A percentile compares a stretch with the other conserved stretches of the same genome.
phyloP scores from a whole-genome alignment of 1,284 basidiomycete genomes.

The Apiotrichum sp. region DNA sequence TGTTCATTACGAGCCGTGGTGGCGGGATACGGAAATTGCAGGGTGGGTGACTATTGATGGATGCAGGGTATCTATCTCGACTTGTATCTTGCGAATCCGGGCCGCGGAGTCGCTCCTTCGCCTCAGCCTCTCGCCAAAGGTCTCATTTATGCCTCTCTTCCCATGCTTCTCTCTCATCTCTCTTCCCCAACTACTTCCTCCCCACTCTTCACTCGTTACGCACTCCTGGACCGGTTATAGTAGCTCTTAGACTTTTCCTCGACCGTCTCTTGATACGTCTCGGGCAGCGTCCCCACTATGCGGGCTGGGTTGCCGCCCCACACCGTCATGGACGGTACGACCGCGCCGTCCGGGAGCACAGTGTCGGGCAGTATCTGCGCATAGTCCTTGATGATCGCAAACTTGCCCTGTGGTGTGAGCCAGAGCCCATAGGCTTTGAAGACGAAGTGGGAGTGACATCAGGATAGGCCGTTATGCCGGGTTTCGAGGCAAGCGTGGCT shows the following conservation, averaged over 20 bases:
- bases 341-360: slow-evolving; percentile 84
- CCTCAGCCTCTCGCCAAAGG: background rate
- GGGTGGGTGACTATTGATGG: background rate
- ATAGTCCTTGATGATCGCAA: slow-evolving; percentile 94
- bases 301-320: slow-evolving; percentile 86
- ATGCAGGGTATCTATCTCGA: background rate
- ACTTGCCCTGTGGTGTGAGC: slow-evolving; percentile 66
- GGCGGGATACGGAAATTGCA: background rate
- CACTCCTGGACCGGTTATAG: slow-evolving; percentile 59
- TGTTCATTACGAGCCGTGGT: background rate
- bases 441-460: too few relatives aligned
- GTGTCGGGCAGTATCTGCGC: slow-evolving; percentile 70
- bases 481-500: too few relatives aligned
- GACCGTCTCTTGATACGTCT: slow-evolving; percentile 76
- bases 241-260: slow-evolving; percentile 71
- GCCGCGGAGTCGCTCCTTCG: slow-evolving; percentile 1
- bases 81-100: slow-evolving; percentile 4
- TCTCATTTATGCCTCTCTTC: slow-evolving; percentile 3
- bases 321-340: slow-evolving; percentile 78
- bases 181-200: background rate
- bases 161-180: background rate
- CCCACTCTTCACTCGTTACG: background rate
- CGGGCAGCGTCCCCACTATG: slow-evolving; percentile 76
- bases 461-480: too few relatives aligned
- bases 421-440: too few relatives aligned